Evolutionary conservation across 352 stramenopile genomes (phyloP).

Genomic region (Globisporangium cylindrosporum): DNA sequence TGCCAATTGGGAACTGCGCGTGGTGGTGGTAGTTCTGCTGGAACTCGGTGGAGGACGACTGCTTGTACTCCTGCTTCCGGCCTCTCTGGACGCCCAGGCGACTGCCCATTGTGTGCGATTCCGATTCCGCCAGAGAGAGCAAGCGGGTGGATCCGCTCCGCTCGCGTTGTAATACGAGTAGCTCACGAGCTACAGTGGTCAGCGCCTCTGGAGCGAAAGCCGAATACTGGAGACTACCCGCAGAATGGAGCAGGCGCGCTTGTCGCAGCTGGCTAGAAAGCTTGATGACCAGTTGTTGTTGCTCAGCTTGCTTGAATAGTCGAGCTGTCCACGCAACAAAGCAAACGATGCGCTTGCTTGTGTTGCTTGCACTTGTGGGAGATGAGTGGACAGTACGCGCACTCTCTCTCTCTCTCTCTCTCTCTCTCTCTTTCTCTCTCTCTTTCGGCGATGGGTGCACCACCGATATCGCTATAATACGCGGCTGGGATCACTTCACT

Average conservation of each 20-base stretch:
- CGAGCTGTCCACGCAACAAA: not conserved
- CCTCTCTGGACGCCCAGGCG: slow-evolving; percentile 5
- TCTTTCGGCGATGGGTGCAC: not conserved
- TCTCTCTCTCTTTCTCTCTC: not conserved
- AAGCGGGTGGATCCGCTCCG: not conserved
- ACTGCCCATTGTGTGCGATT: slow-evolving; percentile 8
- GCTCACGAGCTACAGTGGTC: not conserved
- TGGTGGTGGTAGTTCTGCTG: not conserved
- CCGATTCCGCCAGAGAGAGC: slow-evolving; percentile 8
- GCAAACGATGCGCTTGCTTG: not conserved
- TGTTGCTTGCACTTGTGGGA: not conserved
- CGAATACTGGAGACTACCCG: not conserved
- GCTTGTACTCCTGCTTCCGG: not conserved
- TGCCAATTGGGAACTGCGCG: slow-evolving; percentile 14
- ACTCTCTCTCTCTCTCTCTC: not conserved
- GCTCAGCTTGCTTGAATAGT: not conserved
- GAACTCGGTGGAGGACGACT: slow-evolving; percentile 5
- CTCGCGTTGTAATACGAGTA: not conserved
- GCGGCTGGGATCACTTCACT: not conserved
- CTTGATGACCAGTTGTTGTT: slow-evolving; percentile 1
- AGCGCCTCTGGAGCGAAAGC: not conserved
- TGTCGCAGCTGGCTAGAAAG: slow-evolving; percentile 1
- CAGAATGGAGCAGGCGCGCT: slow-evolving; percentile 5
- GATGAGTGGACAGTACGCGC: not conserved
- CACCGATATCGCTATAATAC: not conserved